These are phyloP conservation scores for Striga asiatica DNA, from an alignment of 257 asterid genomes.

Conservation along the genomic window DNA sequence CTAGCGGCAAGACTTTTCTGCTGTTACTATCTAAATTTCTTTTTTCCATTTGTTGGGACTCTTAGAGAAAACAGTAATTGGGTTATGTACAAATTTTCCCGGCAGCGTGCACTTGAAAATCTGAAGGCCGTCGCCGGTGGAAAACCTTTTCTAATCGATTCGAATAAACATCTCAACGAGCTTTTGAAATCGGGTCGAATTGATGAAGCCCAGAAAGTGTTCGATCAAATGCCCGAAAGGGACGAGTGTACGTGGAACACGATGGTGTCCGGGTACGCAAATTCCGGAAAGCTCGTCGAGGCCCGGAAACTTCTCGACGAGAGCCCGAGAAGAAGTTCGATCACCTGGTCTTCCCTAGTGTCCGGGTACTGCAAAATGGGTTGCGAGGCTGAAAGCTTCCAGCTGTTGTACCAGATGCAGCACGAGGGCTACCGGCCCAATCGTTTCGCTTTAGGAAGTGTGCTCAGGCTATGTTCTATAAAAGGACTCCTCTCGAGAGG, in stretches of 20 bases:
- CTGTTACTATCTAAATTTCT: neutral
- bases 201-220: slow-evolving; percentile 60
- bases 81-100: slow-evolving; percentile 21
- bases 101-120: slow-evolving; percentile 7
- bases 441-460: slow-evolving; percentile 52
- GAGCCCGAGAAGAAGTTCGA: slow-evolving; percentile 34
- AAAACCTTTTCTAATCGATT: slow-evolving; percentile 18
- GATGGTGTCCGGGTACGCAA: slow-evolving; percentile 56
- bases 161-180: slow-evolving; percentile 25
- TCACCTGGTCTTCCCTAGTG: slow-evolving; percentile 74
- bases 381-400: slow-evolving; percentile 40
- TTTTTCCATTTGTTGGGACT: neutral
- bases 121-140: slow-evolving; percentile 9
- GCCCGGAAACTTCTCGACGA: slow-evolving; percentile 43
- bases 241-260: slow-evolving; percentile 71
- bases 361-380: slow-evolving; percentile 79
- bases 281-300: slow-evolving; percentile 47
- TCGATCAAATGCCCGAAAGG: slow-evolving; percentile 53
- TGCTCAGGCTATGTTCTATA: slow-evolving; percentile 62
- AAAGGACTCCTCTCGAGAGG: slow-evolving; percentile 47
- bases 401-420: slow-evolving; percentile 53
- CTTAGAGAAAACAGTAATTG: no score
- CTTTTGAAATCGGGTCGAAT: slow-evolving; percentile 27
- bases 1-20: no score
- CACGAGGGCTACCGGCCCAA: slow-evolving; percentile 43